These are phyloP conservation scores for Cornus kousa DNA, from an alignment of 148 eudicot species.

Conservation along the genomic window DNA sequence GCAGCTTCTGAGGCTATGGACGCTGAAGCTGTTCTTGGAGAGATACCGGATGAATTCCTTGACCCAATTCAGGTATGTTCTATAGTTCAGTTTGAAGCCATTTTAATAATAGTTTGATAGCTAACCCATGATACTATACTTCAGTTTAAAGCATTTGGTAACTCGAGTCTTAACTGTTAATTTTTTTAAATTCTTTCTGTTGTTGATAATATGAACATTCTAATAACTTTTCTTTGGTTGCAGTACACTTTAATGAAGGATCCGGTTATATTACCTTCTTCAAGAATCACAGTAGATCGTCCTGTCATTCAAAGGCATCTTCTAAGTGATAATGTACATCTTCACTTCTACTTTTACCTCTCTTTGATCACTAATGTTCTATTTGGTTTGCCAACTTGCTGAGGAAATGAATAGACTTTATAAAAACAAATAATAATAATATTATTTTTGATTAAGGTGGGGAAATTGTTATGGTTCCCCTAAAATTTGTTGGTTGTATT, in stretches of 20 bases:
- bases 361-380: not conserved
- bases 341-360: not conserved
- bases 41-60: constrained; percentile 96
- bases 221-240: constrained; percentile 22
- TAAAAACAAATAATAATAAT: no score
- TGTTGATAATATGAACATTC: not conserved
- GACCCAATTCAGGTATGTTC: constrained; percentile 87
- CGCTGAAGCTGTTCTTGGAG: constrained; percentile 91
- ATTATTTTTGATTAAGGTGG: no score
- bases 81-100: not conserved
- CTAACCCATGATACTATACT: not conserved
- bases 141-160: not conserved
- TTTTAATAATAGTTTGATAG: not conserved
- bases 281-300: constrained; percentile 77
- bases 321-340: constrained; percentile 53
- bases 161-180: not conserved
- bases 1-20: constrained; percentile 97
- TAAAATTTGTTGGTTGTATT: not conserved
- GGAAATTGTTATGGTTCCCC: no score
- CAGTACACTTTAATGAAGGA: constrained; percentile 98
- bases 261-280: constrained; percentile 94
- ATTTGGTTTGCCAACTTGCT: not conserved
- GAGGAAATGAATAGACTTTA: not conserved
- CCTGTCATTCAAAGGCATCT: constrained; percentile 97
- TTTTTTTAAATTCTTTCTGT: not conserved